These are phyloP conservation scores for Beauveria brongniartii DNA, from an alignment of 2,329 filamentous ascomycete genomes.

Conservation along the genomic window DNA sequence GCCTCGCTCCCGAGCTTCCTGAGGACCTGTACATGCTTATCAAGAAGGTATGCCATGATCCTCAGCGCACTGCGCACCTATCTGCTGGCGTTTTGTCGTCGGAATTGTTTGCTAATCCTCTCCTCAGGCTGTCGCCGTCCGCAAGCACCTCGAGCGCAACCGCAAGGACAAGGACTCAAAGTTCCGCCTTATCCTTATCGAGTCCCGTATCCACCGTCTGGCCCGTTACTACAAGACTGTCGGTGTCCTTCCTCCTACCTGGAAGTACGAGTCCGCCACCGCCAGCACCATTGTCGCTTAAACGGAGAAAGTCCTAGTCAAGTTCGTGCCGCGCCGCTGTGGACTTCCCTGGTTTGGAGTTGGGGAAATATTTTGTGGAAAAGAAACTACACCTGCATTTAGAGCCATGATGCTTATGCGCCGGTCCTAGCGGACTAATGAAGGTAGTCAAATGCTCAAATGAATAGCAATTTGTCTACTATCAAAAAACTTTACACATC, in stretches of 20 bases:
- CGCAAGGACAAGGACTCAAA: slow-evolving; percentile 99
- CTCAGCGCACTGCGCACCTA: neutral
- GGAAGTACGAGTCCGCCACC: slow-evolving; percentile 98
- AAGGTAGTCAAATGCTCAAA: slow-evolving; percentile 27
- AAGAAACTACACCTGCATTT: slow-evolving; percentile 29
- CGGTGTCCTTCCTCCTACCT: slow-evolving; percentile 77
- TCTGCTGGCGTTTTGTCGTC: neutral
- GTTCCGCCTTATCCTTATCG: slow-evolving; percentile 99
- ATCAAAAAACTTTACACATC: slow-evolving; percentile 14
- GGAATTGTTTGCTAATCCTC: slow-evolving; percentile 18
- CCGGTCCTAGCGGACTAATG: slow-evolving; percentile 25
- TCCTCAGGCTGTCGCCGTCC: slow-evolving; percentile 81
- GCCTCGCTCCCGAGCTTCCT: slow-evolving; percentile 95
- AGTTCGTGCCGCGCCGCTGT: slow-evolving; percentile 16
- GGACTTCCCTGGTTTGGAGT: slow-evolving; percentile 36
- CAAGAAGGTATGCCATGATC: slow-evolving; percentile 72
- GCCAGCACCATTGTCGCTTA: slow-evolving; percentile 91
- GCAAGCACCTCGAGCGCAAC: slow-evolving; percentile 99
- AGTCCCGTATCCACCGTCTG: slow-evolving; percentile 99
- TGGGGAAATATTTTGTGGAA: slow-evolving; percentile 33
- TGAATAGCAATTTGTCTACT: slow-evolving; percentile 19
- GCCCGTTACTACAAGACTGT: slow-evolving; percentile 99
- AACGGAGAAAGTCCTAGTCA: slow-evolving; percentile 28
- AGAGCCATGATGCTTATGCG: slow-evolving; percentile 35
- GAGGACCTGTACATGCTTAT: slow-evolving; percentile 99